Percentiles rank a stretch among this genome's conserved stretches.
These are phyloP conservation scores for Emergomyces pasteurianus DNA, from an alignment of 2,329 filamentous ascomycete species.

Conservation along the genomic window DNA sequence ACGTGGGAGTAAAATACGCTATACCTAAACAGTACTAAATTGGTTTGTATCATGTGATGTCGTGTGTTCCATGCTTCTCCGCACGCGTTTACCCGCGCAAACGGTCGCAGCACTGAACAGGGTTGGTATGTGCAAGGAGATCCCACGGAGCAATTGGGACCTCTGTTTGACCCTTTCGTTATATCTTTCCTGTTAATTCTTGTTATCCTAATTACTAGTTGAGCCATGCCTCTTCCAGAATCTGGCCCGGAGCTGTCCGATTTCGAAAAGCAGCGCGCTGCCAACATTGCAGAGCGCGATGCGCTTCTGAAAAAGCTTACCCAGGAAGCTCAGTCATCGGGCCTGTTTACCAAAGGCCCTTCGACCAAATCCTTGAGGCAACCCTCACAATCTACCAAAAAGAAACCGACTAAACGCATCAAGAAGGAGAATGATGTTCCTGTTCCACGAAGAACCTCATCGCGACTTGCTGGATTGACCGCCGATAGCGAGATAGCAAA, in stretches of 20 bases:
- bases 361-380: slow-evolving; percentile 35
- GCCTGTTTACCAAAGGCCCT: slow-evolving; percentile 47
- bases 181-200: not conserved
- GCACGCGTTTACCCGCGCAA: no score
- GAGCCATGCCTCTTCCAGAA: not conserved
- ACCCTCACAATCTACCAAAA: slow-evolving; percentile 36
- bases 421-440: slow-evolving; percentile 51
- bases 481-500: slow-evolving; percentile 57
- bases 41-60: slow-evolving; percentile 2
- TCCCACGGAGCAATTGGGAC: not conserved
- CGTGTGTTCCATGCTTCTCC: slow-evolving; percentile 4
- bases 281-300: slow-evolving; percentile 79
- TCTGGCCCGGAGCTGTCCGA: slow-evolving; percentile 51
- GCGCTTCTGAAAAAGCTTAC: slow-evolving; percentile 69
- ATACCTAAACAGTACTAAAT: not conserved
- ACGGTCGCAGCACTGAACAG: not conserved
- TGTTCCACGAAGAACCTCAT: slow-evolving; percentile 48
- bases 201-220: not conserved
- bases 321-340: slow-evolving; percentile 53
- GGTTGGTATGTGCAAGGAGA: not conserved
- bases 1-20: not conserved
- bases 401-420: slow-evolving; percentile 42
- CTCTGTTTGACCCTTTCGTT: not conserved
- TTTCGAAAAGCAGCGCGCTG: slow-evolving; percentile 72
- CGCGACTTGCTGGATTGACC: slow-evolving; percentile 49